Conservation (phyloP, 176 grass and related monocot species). For the Musa schizocarpa region DNA sequence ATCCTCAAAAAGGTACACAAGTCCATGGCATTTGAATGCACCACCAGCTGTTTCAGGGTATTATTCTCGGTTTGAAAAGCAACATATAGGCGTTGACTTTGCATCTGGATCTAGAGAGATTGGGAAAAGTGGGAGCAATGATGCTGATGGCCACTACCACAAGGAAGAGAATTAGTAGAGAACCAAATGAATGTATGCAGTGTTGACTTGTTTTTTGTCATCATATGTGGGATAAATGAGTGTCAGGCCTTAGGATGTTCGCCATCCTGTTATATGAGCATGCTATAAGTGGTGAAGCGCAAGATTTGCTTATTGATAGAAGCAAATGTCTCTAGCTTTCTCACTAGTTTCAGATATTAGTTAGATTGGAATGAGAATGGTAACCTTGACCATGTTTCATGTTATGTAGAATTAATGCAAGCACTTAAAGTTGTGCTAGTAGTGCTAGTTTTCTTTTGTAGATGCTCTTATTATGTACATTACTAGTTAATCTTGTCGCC, state of each 20-base stretch:
- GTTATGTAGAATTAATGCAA: not conserved
- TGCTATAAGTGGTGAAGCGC: not conserved
- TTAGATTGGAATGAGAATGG: not conserved
- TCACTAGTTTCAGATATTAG: not conserved
- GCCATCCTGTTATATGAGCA: not conserved
- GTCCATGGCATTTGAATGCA: not conserved
- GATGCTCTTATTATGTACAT: no score
- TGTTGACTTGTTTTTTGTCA: not conserved
- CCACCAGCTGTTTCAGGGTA: not conserved
- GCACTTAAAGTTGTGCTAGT: no score
- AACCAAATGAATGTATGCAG: not conserved
- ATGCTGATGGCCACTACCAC: not conserved
- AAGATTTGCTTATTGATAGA: not conserved
- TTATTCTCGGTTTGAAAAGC: not conserved
- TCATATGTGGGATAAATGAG: not conserved
- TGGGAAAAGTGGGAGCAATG: not conserved
- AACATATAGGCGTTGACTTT: not conserved
- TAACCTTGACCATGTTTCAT: not conserved
- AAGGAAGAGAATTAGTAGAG: not conserved
- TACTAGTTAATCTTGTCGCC: no score
- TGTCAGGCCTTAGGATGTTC: not conserved
- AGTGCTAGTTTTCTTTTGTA: no score
- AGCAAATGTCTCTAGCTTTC: not conserved
- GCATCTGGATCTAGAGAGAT: not conserved
- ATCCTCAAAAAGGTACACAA: constrained; percentile 8